Evolutionary conservation across 768 basidiomycete species (phyloP), one percentile per base, ranked within the genome.

Genomic region (Daedaleopsis sinensis): DNA sequence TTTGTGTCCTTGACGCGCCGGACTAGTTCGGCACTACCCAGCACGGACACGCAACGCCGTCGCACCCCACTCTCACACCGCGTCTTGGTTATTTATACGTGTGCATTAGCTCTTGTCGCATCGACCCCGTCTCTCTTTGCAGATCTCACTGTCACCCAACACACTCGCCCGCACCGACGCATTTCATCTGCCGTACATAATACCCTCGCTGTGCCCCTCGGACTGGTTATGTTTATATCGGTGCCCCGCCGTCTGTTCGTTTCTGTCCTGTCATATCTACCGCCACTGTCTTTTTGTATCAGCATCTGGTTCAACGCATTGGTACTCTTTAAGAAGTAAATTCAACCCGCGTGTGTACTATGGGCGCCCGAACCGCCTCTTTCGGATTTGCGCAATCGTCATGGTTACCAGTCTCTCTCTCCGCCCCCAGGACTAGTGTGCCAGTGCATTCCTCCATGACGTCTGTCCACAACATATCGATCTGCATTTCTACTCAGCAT

Each of bases 21-120:
- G 39, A 12, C 13, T 3, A 42, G 39, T 3, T 3, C 18, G 39
- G 18, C 39, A 13, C 3, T 5, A 42, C 11, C 13, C 11, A 42
- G 3, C 13, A 18, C 11, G 39, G 7, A 38, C 37, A 8, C 37
- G 37, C 37, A 15, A 38, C 37, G 37, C 8, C 37, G 18, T 13
- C 11, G 39, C 39, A 42, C 39, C 39, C 11, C 39, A 13, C 12
- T 32, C 27, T 13, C 51, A 38, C 27, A 16, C 51, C 36, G 23
- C 56, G 37, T 48, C 19, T 47, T 7, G 27, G 27, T 37, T 57
- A 57, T 57, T 57, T 57, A 57, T 57, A 42, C 32, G 23, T 50
- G 21, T 35, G 47, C 56, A 37, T 49, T 23, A 24, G 35, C 42
- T 55, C 43, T 24, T 32, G 11, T 36, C 10, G 35, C 44, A 49